Evolutionary conservation across 495 filamentous ascomycete species (phyloP).

Genomic region (Penicillium herquei): DNA sequence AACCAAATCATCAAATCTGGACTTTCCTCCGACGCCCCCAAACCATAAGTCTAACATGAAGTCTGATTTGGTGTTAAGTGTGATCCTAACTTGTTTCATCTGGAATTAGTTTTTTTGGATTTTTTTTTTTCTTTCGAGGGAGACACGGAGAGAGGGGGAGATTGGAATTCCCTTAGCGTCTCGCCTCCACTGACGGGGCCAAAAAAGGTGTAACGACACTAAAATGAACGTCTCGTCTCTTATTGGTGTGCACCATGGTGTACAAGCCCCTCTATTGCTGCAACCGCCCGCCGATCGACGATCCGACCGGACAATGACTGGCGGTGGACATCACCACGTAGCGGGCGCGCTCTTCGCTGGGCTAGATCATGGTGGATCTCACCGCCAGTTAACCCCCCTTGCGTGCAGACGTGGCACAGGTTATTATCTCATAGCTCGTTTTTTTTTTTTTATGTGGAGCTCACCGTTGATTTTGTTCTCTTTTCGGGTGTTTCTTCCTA

Average conservation of each 20-base stretch:
- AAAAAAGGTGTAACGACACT: constrained; percentile 27
- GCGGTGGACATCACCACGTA: constrained; percentile 29
- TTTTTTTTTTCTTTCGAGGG: not conserved
- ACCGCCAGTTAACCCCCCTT: constrained; percentile 31
- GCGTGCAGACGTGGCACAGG: constrained; percentile 28
- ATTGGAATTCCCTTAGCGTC: not conserved
- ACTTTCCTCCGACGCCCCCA: constrained; percentile 8
- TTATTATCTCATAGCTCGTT: constrained; percentile 5
- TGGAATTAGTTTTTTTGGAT: not conserved
- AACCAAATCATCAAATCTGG: constrained; percentile 4
- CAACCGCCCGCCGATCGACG: constrained; percentile 32
- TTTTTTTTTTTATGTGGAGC: constrained; percentile 1
- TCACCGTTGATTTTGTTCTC: constrained; percentile 1
- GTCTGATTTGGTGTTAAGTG: too few relatives aligned
- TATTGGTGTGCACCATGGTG: not conserved
- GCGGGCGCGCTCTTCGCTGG: constrained; percentile 11
- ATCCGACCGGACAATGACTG: constrained; percentile 32
- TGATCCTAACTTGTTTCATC: not conserved
- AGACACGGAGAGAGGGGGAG: not conserved
- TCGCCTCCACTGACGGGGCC: constrained; percentile 12
- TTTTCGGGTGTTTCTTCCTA: not conserved
- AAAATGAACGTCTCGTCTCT: not conserved
- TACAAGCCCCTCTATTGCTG: constrained; percentile 3
- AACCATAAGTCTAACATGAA: not conserved
- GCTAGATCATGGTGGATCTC: constrained; percentile 30